phyloP scores from a whole-genome alignment of 345 rosid genomes.

The Euphorbia pulcherrima region DNA sequence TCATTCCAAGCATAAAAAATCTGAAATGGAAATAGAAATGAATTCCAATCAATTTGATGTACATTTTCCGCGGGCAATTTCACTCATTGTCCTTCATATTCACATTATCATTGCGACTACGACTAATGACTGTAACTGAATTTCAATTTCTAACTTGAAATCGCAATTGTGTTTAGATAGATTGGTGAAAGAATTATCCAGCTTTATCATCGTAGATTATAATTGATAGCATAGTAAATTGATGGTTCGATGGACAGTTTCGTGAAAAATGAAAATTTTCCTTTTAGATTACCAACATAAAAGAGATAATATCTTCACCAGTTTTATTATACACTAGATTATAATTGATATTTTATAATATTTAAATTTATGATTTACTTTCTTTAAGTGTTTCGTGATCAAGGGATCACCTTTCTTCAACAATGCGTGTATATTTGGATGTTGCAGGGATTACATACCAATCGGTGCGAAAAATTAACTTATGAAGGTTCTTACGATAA shows the following conservation, averaged over 20 bases:
- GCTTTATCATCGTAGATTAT: background rate
- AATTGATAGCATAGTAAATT: background rate
- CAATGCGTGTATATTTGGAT: conserved; percentile 62
- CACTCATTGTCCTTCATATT: background rate
- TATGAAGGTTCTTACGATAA: conserved; percentile 47
- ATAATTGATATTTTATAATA: background rate
- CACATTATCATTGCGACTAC: background rate
- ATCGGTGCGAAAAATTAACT: conserved; percentile 52
- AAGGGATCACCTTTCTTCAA: conserved; percentile 37
- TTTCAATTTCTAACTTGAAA: background rate
- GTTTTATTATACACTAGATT: too few relatives aligned
- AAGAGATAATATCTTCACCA: too few relatives aligned
- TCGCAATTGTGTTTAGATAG: background rate
- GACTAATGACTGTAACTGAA: too few relatives aligned
- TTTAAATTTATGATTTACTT: background rate
- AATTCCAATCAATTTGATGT: too few relatives aligned
- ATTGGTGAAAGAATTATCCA: background rate
- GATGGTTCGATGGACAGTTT: background rate
- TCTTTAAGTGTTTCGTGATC: conserved; percentile 30
- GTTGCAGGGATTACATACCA: conserved; percentile 62
- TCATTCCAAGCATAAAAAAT: too few relatives aligned
- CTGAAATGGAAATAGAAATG: too few relatives aligned
- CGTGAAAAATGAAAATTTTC: background rate
- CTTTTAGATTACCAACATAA: background rate
- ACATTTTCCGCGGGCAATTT: background rate